These are phyloP conservation scores for Cryptosporidium sp. DNA, from an alignment of 169 alveolate genomes.

Conservation along the genomic window DNA sequence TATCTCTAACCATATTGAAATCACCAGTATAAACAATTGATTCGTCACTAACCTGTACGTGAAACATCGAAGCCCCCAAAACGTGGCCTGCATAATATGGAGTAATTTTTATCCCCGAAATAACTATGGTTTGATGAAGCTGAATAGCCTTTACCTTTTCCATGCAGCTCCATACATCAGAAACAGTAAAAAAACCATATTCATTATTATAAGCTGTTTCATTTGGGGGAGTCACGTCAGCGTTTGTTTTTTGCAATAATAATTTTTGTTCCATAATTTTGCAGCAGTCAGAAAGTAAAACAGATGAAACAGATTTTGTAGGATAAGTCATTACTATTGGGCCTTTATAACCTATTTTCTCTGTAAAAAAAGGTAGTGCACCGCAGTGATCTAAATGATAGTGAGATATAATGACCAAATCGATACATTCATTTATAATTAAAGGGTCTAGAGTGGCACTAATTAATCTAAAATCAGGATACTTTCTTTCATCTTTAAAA, in stretches of 20 bases:
- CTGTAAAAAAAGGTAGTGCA: slow-evolving; percentile 98
- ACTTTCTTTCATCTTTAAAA: slow-evolving; percentile 91
- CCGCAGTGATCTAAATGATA: slow-evolving; percentile 99
- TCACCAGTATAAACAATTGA: slow-evolving; percentile 96
- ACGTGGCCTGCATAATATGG: slow-evolving; percentile 99
- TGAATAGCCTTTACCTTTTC: slow-evolving; percentile 89
- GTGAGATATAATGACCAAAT: slow-evolving; percentile 95
- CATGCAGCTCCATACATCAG: slow-evolving; percentile 88
- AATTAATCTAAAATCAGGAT: slow-evolving; percentile 91
- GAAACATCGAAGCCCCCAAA: slow-evolving; percentile 97
- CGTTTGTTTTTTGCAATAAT: slow-evolving; percentile 80
- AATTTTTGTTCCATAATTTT: slow-evolving; percentile 86
- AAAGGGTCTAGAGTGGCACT: slow-evolving; percentile 59
- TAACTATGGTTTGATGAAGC: slow-evolving; percentile 88
- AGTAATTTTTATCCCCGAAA: slow-evolving; percentile 91
- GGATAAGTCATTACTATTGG: slow-evolving; percentile 97
- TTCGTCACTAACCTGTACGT: slow-evolving; percentile 91
- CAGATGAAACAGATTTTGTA: slow-evolving; percentile 95
- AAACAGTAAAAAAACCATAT: slow-evolving; percentile 88
- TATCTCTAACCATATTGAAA: slow-evolving; percentile 95
- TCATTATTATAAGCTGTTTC: slow-evolving; percentile 76
- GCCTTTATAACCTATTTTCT: slow-evolving; percentile 92
- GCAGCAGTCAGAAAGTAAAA: slow-evolving; percentile 95
- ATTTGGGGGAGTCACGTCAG: slow-evolving; percentile 75
- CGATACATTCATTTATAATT: slow-evolving; percentile 82